These are phyloP conservation scores for Pseudocercospora musae DNA, from an alignment of 2,329 filamentous ascomycete species.

Conservation along the genomic window DNA sequence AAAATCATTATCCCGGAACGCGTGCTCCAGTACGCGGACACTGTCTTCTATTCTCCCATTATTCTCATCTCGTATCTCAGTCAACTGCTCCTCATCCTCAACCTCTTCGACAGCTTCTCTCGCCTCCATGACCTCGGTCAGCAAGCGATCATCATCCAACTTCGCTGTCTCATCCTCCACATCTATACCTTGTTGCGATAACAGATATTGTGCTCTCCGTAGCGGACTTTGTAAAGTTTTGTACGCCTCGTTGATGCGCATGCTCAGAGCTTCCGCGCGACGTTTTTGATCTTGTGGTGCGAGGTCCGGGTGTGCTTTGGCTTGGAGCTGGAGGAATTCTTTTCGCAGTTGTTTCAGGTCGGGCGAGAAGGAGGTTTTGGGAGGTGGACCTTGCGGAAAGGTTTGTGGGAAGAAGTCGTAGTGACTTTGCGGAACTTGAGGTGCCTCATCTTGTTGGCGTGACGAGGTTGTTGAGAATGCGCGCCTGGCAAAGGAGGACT, in stretches of 20 bases:
- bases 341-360: slow-evolving; percentile 66
- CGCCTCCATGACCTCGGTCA: slow-evolving; percentile 78
- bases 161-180: slow-evolving; percentile 75
- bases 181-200: slow-evolving; percentile 66
- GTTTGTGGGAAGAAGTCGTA: slow-evolving; percentile 87
- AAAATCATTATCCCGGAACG: slow-evolving; percentile 66
- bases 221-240: slow-evolving; percentile 77
- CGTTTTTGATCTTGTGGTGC: slow-evolving; percentile 49
- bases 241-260: slow-evolving; percentile 88
- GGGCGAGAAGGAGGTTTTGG: slow-evolving; percentile 70
- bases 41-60: slow-evolving; percentile 62
- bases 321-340: slow-evolving; percentile 85
- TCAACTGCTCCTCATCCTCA: slow-evolving; percentile 60
- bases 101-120: slow-evolving; percentile 58
- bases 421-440: slow-evolving; percentile 53
- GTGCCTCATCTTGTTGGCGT: slow-evolving; percentile 10
- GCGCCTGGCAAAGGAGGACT: background rate
- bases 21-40: slow-evolving; percentile 59
- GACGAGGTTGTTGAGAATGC: slow-evolving; percentile 3
- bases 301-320: slow-evolving; percentile 70
- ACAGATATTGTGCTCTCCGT: slow-evolving; percentile 80
- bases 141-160: slow-evolving; percentile 59
- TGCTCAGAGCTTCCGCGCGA: slow-evolving; percentile 72
- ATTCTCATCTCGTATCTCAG: slow-evolving; percentile 61
- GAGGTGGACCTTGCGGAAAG: slow-evolving; percentile 74